Base-by-base conservation (phyloP, 169 alveolate species). In the Perkinsus chesapeaki region DNA sequence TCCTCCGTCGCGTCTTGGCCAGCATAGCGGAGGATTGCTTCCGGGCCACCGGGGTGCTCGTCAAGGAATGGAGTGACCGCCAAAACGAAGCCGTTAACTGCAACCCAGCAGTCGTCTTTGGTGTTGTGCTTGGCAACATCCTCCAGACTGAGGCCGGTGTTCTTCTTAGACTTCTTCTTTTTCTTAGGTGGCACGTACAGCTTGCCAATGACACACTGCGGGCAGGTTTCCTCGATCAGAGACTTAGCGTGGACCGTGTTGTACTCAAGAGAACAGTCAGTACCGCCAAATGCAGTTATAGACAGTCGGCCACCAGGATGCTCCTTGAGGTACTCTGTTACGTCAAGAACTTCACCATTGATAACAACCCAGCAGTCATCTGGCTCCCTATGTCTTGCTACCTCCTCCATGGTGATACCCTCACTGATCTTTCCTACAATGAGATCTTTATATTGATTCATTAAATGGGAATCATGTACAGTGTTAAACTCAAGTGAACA, bases 31-130 rank as follows among this genome's bases (percentile, higher is more conserved):
- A 96, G 43, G 31, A 96, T 73, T 38, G 94, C 94, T 31, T 95
- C 95, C 91, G 92, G 92, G 9, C 98, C 97, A 38, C 97, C 98
- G 39, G 98, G 97, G 93, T 96, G 98, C 73, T 91, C 92, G 38
- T 92, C 39, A 39, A 96, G 90, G 92, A 94, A 96, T 37, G 93
- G 93, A 1, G 98, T 94, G 27, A 96, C 94, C 93, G 96, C 97
- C 39, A 95, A 96, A 10, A 96, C 96, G 72, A 96, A 95, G 37
- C 95, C 96, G 73, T 96, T 92, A 39, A 96, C 93, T 31, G 91
- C 96, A 20, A 96, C 93, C 98, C 98, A 96, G 82, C 96, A 95
- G 93, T 95, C 94, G 43, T 93, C 91, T 37, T 93, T 95, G 7
- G 93, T 93, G 73, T 93, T 95, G 94, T 96, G 98, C 73, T 95